Evolutionary conservation across 306 rosid genomes (phyloP).

Genomic region (Trifolium dubium): DNA sequence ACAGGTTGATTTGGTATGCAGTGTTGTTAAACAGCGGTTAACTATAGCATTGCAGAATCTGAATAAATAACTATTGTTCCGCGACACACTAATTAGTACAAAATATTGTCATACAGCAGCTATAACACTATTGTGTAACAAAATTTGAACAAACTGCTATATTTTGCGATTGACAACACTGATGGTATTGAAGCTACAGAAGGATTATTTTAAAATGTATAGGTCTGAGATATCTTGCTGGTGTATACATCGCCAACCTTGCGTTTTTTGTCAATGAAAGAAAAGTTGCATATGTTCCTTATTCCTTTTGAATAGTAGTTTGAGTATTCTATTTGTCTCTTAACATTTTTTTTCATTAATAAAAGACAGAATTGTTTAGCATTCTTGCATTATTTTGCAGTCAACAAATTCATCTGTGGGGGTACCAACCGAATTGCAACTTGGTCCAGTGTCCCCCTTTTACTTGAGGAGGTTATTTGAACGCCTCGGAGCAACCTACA

Average conservation of each 20-base stretch:
- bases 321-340: slow-evolving; percentile 13
- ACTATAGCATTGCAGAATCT: background rate
- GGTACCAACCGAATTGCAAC: slow-evolving; percentile 72
- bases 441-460: slow-evolving; percentile 78
- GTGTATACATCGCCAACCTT: background rate
- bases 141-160: background rate
- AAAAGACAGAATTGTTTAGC: slow-evolving; percentile 27
- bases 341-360: background rate
- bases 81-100: background rate
- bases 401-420: slow-evolving; percentile 71
- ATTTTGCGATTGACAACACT: background rate
- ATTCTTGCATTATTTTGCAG: slow-evolving; percentile 52
- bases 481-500: slow-evolving; percentile 95
- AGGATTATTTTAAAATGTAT: slow-evolving; percentile 18
- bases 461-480: slow-evolving; percentile 87
- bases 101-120: background rate
- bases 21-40: background rate
- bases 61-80: background rate
- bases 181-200: background rate
- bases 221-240: slow-evolving; percentile 20
- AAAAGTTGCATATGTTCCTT: background rate
- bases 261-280: background rate
- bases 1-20: background rate
- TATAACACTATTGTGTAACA: background rate
- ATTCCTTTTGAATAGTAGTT: background rate